These are phyloP conservation scores for Pythium rhizo-oryzae DNA, from an alignment of 352 stramenopile genomes.

Conservation along the genomic window DNA sequence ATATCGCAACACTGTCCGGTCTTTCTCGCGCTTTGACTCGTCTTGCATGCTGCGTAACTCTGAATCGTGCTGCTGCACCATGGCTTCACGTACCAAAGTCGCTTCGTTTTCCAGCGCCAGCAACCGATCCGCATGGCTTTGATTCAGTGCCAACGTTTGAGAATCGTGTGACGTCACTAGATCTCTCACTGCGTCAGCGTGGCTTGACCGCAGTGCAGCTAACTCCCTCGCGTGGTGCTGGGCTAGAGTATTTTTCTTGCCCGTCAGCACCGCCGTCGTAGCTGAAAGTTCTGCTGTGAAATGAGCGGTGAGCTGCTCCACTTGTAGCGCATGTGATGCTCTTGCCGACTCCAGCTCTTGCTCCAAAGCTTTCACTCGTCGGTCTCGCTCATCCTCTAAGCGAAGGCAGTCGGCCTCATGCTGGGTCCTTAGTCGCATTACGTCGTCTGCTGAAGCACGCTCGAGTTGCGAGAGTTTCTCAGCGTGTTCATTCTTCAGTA, in stretches of 20 bases:
- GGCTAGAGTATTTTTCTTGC: constrained; percentile 1
- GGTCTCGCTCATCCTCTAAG: constrained; percentile 14
- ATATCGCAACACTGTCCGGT: constrained; percentile 37
- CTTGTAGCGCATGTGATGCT: background rate
- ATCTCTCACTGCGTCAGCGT: background rate
- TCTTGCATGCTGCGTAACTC: constrained; percentile 16
- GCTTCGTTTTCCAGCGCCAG: constrained; percentile 8
- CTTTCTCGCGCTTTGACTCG: constrained; percentile 26
- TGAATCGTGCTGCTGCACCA: constrained; percentile 21
- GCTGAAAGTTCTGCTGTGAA: constrained; percentile 11
- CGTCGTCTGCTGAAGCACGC: constrained; percentile 14
- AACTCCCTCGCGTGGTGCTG: constrained; percentile 2
- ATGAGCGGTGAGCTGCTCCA: constrained; percentile 15
- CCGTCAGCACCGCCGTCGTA: background rate
- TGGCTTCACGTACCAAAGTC: constrained; percentile 8
- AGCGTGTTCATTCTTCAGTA: constrained; percentile 26
- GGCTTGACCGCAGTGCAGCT: background rate
- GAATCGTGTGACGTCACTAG: background rate
- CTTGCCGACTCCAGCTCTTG: constrained; percentile 1
- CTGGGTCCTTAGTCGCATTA: constrained; percentile 20
- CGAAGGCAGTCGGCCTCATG: constrained; percentile 31
- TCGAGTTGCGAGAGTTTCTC: constrained; percentile 28
- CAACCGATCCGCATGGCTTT: constrained; percentile 29
- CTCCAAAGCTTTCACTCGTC: constrained; percentile 4
- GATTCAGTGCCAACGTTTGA: background rate